Conservation (phyloP, 352 stramenopile genomes). For the Phytophthora constricta region DNA sequence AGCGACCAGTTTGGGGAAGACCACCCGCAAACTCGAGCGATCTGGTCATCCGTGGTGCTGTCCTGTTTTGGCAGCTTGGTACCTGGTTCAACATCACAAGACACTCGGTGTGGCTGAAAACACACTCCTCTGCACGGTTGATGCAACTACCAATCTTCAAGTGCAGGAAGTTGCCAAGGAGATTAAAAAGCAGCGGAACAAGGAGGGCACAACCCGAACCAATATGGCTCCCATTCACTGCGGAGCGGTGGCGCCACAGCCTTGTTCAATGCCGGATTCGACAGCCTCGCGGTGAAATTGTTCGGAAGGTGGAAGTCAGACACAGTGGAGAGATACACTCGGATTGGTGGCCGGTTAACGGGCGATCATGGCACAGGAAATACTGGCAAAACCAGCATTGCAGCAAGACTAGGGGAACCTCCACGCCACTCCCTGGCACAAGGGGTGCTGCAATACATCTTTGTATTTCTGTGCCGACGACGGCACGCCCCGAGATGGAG, state of each 20-base stretch:
- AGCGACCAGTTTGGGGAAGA: slow-evolving; percentile 8
- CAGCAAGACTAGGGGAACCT: background rate
- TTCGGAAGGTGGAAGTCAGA: background rate
- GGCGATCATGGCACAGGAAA: background rate
- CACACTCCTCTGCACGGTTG: slow-evolving; percentile 8
- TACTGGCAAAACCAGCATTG: background rate
- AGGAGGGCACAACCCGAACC: background rate
- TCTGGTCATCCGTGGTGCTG: slow-evolving; percentile 8
- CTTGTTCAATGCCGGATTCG: slow-evolving; percentile 6
- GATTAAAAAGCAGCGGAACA: slow-evolving; percentile 1
- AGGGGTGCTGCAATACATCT: background rate
- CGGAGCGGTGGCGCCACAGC: slow-evolving; percentile 9
- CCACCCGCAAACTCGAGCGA: background rate
- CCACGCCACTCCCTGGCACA: background rate
- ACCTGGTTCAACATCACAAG: slow-evolving; percentile 6
- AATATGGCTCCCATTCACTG: slow-evolving; percentile 15
- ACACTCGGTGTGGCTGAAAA: background rate
- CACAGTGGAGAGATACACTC: slow-evolving; percentile 2
- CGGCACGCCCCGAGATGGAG: slow-evolving; percentile 1
- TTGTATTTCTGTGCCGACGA: background rate
- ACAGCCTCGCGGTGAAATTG: background rate
- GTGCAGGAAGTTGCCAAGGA: background rate
- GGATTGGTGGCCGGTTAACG: background rate
- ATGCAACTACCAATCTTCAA: slow-evolving; percentile 5
- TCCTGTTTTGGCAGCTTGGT: slow-evolving; percentile 8